Percentiles rank a stretch among this genome's conserved stretches.
Conservation (phyloP, 495 filamentous ascomycete species). For the Trichoderma gamsii region DNA sequence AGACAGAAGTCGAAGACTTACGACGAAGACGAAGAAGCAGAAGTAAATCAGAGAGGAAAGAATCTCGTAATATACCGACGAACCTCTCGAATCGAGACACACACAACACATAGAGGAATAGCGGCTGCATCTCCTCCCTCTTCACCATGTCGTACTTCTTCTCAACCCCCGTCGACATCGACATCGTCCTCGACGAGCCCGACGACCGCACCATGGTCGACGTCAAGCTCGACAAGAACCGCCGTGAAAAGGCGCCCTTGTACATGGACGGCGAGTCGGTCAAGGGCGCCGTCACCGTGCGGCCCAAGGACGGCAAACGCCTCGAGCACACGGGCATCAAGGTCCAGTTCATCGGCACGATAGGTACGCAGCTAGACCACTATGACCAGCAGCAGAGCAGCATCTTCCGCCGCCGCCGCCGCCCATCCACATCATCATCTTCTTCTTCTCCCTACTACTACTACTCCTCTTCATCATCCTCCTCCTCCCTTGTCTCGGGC, state of each 20-base stretch:
- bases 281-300: conserved; percentile 86
- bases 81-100: not conserved
- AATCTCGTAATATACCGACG: too few species aligned
- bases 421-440: not conserved
- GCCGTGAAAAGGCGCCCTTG: conserved; percentile 90
- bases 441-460: not conserved
- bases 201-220: conserved; percentile 94
- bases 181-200: conserved; percentile 90
- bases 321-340: conserved; percentile 99
- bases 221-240: conserved; percentile 95
- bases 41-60: not conserved
- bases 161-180: conserved; percentile 95
- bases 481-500: not conserved
- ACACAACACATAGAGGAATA: not conserved
- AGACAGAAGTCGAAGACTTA: not conserved
- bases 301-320: conserved; percentile 97
- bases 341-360: conserved; percentile 98
- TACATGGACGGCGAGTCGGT: conserved; percentile 99
- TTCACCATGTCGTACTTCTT: conserved; percentile 93
- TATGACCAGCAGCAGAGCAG: not conserved
- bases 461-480: conserved; percentile 4
- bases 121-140: conserved; percentile 11
- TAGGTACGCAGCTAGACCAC: conserved; percentile 53
- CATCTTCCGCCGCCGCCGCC: not conserved
- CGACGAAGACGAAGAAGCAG: not conserved